Evolutionary conservation across 2,329 filamentous ascomycete genomes (phyloP).

Genomic region (Verticillium zaregamsianum): DNA sequence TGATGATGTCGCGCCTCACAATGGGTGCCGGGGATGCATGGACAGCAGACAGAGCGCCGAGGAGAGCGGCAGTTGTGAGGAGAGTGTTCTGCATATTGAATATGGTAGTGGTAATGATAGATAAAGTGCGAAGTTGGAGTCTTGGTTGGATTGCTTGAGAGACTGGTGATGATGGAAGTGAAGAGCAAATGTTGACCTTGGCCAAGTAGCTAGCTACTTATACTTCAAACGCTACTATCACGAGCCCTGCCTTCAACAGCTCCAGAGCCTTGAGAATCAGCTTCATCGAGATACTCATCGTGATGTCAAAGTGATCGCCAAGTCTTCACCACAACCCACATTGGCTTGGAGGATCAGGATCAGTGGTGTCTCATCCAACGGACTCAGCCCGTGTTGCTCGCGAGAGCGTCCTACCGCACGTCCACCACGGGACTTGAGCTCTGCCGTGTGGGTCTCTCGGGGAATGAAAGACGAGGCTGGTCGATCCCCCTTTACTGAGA

Average conservation of each 20-base stretch:
- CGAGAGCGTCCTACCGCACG: background rate
- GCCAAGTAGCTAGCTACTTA: background rate
- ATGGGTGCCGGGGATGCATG: slow-evolving; percentile 11
- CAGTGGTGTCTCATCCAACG: background rate
- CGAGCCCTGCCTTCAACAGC: background rate
- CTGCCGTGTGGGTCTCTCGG: background rate
- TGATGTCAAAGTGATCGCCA: background rate
- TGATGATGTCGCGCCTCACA: slow-evolving; percentile 20
- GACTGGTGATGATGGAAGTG: background rate
- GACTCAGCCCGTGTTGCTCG: background rate
- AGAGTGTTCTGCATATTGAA: background rate
- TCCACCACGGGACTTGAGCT: background rate
- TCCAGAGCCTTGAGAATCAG: background rate
- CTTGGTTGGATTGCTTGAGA: background rate
- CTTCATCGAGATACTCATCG: background rate
- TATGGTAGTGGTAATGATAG: background rate
- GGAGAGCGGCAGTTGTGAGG: slow-evolving; percentile 2
- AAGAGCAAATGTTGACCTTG: background rate
- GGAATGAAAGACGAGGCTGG: background rate
- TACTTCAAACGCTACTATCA: background rate
- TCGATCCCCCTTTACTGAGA: background rate
- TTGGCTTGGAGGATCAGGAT: background rate
- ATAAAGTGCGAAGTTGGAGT: background rate
- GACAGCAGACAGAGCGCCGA: slow-evolving; percentile 14
- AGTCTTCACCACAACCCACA: background rate